Evolutionary conservation across 2,329 filamentous ascomycete species (phyloP).

Genomic region (Neopestalotiopsis sp.): DNA sequence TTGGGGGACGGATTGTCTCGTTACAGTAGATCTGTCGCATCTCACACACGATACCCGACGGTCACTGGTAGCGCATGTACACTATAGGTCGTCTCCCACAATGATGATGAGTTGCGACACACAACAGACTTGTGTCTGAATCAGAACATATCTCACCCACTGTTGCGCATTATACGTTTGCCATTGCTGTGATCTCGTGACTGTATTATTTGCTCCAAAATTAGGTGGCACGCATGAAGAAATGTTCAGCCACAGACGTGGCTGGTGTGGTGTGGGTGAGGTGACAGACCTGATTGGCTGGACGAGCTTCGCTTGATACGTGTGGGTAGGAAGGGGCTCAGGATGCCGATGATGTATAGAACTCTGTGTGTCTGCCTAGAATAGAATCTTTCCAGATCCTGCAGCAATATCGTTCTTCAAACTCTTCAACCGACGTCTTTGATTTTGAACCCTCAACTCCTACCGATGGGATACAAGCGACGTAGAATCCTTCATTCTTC

Average conservation of each 20-base stretch:
- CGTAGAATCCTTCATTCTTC: no score
- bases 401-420: no score
- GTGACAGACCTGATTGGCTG: neutral
- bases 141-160: neutral
- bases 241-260: neutral
- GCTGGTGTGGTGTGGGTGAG: neutral
- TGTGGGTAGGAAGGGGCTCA: neutral
- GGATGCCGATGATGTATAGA: neutral
- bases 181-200: neutral
- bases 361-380: neutral
- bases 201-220: neutral
- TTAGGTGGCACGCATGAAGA: neutral
- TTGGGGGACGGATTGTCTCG: slow-evolving; percentile 5
- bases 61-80: slow-evolving; percentile 19
- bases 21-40: slow-evolving; percentile 14
- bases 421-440: no score
- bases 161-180: neutral
- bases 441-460: no score
- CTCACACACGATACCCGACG: slow-evolving; percentile 17
- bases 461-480: no score
- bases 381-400: neutral
- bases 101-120: slow-evolving; percentile 14
- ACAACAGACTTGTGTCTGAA: slow-evolving; percentile 4
- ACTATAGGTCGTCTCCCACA: slow-evolving; percentile 17
- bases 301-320: neutral